phyloP scores from a whole-genome alignment of 1,139 yeast genomes.

The Sugiyamaella neomexicana region DNA sequence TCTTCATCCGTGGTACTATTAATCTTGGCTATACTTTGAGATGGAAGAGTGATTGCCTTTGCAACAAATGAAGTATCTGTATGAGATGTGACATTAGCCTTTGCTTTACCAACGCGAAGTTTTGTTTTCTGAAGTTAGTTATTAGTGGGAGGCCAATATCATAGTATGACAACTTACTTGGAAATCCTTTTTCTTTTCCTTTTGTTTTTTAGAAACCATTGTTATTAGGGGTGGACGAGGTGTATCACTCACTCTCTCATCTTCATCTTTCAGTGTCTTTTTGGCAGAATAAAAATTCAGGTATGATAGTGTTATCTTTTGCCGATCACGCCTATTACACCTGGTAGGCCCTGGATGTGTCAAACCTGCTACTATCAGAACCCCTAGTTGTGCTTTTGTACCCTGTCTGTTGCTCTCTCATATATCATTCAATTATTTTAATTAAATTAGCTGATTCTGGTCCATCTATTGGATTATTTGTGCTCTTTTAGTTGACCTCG shows the following conservation, averaged over 20 bases:
- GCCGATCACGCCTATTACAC: not conserved
- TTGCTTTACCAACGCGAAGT: conserved; percentile 84
- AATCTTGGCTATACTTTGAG: conserved; percentile 33
- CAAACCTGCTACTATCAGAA: too few species aligned
- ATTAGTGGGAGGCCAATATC: not conserved
- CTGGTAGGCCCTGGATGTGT: too few species aligned
- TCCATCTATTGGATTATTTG: too few species aligned
- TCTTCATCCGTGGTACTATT: conserved; percentile 24
- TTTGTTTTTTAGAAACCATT: conserved; percentile 49
- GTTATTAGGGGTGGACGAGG: too few species aligned
- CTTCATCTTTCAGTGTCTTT: too few species aligned
- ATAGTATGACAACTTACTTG: conserved; percentile 43
- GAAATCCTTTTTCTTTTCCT: conserved; percentile 73
- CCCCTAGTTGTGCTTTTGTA: too few species aligned
- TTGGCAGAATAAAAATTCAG: too few species aligned
- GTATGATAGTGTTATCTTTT: conserved; percentile 4
- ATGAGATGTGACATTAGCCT: conserved; percentile 65
- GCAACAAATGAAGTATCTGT: conserved; percentile 87
- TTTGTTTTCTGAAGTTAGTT: conserved; percentile 55
- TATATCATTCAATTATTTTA: too few species aligned
- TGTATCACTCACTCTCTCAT: too few species aligned
- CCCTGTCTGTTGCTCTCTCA: too few species aligned
- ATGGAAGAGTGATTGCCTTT: conserved; percentile 44
- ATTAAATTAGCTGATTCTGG: too few species aligned
- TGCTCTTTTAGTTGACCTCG: too few species aligned